Base-by-base conservation (phyloP, 805 yeast genomes). In the Wickerhamiella qilinensis region DNA sequence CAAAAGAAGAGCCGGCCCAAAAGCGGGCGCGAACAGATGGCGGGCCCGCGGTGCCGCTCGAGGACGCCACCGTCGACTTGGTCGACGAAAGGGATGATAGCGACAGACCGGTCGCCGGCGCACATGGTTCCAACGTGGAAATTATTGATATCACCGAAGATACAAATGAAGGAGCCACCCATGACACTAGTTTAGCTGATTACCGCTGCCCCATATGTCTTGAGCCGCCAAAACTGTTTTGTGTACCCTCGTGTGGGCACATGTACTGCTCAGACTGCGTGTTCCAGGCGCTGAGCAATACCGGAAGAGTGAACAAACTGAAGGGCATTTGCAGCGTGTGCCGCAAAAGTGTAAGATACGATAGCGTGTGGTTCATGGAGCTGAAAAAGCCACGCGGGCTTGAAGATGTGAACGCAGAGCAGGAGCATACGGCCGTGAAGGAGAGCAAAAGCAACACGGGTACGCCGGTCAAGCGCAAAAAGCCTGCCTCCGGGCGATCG, bases 221-320 rank as follows among this genome's bases (percentile, higher is more conserved):
- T n/a, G 62, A 56, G 8, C 38, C 43, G 17, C 61, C 63, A 2
- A 53, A 54, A 14, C 43, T 27, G 14, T 35, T 53, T 7, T 54
- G 52, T 3, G 54, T 53, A 8, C 55, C 63, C 0, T 54, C 56
- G 3, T 59, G 64, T 44, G 64, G 62, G 16, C 64, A 59, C 40
- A 22, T 59, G 40, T 59, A 56, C 37, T 59, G 64, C 43, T 35
- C 45, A 28, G 57, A 57, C 24, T 59, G 64, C 40, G 46, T 59
- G 1, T 55, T 49, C 38, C 40, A 45, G 25, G 62, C 62, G 9
- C 46, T 60, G 14, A 30, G 50, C 4, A 46, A 58, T 5, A 37
- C 52, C 1, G 36, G 41, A 1, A 31, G 47, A 7, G 51, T 62
- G 16, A 54, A 53, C 2, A 33, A 37, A 6, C 29, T 39, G 2